Percentiles rank a stretch among this genome's conserved stretches.
phyloP scores from a whole-genome alignment of 805 yeast genomes.

The Candida maris region DNA sequence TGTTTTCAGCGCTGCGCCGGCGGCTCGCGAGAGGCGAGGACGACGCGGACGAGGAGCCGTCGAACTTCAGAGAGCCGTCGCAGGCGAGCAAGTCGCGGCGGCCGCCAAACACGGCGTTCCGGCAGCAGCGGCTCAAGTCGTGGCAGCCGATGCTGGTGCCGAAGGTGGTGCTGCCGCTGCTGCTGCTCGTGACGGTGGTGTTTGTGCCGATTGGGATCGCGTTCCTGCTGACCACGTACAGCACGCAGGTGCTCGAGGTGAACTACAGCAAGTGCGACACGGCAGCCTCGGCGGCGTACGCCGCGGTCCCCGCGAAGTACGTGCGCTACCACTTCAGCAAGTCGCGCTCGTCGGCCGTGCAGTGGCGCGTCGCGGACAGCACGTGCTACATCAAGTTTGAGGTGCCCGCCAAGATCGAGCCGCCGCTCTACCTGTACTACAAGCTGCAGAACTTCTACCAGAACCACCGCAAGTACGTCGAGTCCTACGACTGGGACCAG shows the following conservation, averaged over 20 bases:
- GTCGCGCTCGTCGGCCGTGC: slow-evolving; percentile 30
- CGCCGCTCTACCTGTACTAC: slow-evolving; percentile 77
- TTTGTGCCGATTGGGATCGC: slow-evolving; percentile 93
- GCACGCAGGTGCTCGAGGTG: slow-evolving; percentile 69
- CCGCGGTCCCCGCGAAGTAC: slow-evolving; percentile 56
- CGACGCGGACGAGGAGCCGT: slow-evolving; percentile 26
- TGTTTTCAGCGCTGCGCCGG: slow-evolving; percentile 27
- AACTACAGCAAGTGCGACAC: slow-evolving; percentile 71
- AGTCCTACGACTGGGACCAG: slow-evolving; percentile 77
- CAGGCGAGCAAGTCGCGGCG: slow-evolving; percentile 40
- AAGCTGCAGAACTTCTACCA: slow-evolving; percentile 87
- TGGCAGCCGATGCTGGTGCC: slow-evolving; percentile 91
- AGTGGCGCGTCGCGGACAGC: slow-evolving; percentile 53
- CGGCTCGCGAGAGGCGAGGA: slow-evolving; percentile 30
- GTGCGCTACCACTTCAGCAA: slow-evolving; percentile 59
- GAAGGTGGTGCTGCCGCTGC: slow-evolving; percentile 80
- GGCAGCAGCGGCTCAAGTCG: slow-evolving; percentile 63
- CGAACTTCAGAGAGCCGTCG: slow-evolving; percentile 19
- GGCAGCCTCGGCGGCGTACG: slow-evolving; percentile 36
- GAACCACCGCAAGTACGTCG: slow-evolving; percentile 91
- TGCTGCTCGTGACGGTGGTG: slow-evolving; percentile 67
- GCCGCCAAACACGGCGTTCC: slow-evolving; percentile 73
- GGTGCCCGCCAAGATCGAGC: slow-evolving; percentile 64
- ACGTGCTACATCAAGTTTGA: slow-evolving; percentile 70
- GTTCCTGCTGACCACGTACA: slow-evolving; percentile 69